Conservation (phyloP, 257 asterid species). For the Cordia subcordata region DNA sequence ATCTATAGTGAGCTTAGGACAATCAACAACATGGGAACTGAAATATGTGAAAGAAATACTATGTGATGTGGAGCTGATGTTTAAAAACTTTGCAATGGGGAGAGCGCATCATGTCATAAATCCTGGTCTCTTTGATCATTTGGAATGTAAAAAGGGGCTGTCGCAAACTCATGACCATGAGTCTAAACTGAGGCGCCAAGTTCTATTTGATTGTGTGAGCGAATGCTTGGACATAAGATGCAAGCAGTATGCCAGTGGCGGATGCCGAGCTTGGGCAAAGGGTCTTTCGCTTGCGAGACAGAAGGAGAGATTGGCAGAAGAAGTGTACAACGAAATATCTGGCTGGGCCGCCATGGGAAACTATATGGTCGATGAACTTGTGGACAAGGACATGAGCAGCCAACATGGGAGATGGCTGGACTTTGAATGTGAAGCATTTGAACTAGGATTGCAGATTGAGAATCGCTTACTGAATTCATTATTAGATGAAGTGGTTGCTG, state of each 20-base stretch:
- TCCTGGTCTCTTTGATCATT: conserved; percentile 45
- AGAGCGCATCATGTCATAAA: conserved; percentile 32
- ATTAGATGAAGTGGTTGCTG: conserved; percentile 71
- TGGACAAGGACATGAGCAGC: conserved; percentile 82
- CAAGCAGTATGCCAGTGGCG: conserved; percentile 46
- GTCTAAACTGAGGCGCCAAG: conserved; percentile 35
- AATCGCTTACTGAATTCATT: conserved; percentile 56
- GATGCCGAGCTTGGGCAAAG: conserved; percentile 47
- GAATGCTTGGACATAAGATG: conserved; percentile 63
- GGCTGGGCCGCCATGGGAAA: conserved; percentile 56
- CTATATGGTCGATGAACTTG: conserved; percentile 76
- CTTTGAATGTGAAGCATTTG: conserved; percentile 66
- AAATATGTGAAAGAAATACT: conserved; percentile 64
- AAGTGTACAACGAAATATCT: conserved; percentile 51
- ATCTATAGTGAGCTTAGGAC: conserved; percentile 3
- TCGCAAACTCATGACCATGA: conserved; percentile 14
- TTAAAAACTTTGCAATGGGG: conserved; percentile 54
- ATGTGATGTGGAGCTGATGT: conserved; percentile 44
- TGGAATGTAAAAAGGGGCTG: conserved; percentile 33
- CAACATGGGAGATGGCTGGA: conserved; percentile 70
- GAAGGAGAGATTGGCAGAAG: conserved; percentile 58
- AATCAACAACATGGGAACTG: conserved; percentile 40
- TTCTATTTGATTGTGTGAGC: conserved; percentile 58
- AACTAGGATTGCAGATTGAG: conserved; percentile 68
- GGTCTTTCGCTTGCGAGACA: conserved; percentile 38